Evolutionary conservation across 2,329 filamentous ascomycete genomes (phyloP).

Genomic region (Ascochyta koolunga): DNA sequence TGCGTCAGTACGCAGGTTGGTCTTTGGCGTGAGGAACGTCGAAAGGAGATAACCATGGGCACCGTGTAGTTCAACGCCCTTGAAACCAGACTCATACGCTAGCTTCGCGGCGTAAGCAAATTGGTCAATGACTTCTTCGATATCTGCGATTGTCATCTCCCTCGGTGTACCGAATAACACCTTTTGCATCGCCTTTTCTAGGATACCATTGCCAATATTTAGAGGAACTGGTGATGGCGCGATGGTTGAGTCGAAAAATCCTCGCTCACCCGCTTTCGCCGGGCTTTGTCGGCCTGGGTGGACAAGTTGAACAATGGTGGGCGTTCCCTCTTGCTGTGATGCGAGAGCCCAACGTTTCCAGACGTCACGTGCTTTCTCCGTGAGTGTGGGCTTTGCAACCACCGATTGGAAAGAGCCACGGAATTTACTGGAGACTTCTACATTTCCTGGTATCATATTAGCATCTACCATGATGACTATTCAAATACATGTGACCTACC

Average conservation of each 20-base stretch:
- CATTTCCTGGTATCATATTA: constrained; percentile 54
- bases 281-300: constrained; percentile 65
- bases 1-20: constrained; percentile 55
- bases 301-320: constrained; percentile 62
- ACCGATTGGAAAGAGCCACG: constrained; percentile 35
- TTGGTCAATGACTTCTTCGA: constrained; percentile 61
- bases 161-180: constrained; percentile 53
- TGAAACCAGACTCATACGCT: constrained; percentile 57
- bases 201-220: constrained; percentile 35
- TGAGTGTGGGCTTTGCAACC: constrained; percentile 21
- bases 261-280: constrained; percentile 50
- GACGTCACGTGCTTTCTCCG: constrained; percentile 47
- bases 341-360: constrained; percentile 30
- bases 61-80: constrained; percentile 60
- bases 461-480: too few relatives aligned
- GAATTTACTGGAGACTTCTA: constrained; percentile 67
- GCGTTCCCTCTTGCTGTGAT: constrained; percentile 50
- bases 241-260: constrained; percentile 36
- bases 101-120: constrained; percentile 64
- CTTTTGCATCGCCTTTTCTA: constrained; percentile 52
- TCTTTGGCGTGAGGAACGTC: constrained; percentile 50
- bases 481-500: constrained; percentile 9
- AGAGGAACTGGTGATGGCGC: constrained; percentile 54
- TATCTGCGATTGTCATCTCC: constrained; percentile 59
- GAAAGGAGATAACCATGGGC: constrained; percentile 59